Percentiles rank a stretch among this genome's conserved stretches.
These are phyloP conservation scores for Haematococcus sp. DNA, from an alignment of 139 green algal species.

Conservation along the genomic window DNA sequence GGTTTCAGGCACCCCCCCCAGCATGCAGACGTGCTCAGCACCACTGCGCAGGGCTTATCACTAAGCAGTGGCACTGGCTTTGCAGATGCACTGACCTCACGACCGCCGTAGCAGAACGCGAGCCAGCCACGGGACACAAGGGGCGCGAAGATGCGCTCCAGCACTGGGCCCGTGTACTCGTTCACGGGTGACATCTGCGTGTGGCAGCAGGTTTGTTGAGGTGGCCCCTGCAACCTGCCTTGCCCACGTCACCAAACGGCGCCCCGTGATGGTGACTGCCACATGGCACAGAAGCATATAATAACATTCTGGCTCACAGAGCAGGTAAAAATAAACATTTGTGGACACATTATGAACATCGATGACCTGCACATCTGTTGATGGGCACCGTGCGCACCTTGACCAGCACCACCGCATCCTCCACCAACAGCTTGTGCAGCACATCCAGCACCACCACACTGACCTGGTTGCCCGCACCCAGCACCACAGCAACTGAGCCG, in stretches of 20 bases:
- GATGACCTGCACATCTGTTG: too few species aligned
- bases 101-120: slow-evolving; percentile 72
- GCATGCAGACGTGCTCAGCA: too few species aligned
- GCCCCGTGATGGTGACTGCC: too few species aligned
- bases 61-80: too few species aligned
- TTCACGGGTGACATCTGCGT: slow-evolving; percentile 42
- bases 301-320: too few species aligned
- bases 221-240: too few species aligned
- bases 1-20: too few species aligned
- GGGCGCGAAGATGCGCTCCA: slow-evolving; percentile 51
- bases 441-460: slow-evolving; percentile 40
- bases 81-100: background rate
- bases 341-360: too few species aligned
- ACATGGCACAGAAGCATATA: too few species aligned
- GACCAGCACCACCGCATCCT: slow-evolving; percentile 68
- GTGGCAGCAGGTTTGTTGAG: background rate
- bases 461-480: slow-evolving; percentile 54
- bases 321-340: too few species aligned
- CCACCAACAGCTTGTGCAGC: slow-evolving; percentile 60
- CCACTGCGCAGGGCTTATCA: too few species aligned
- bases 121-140: slow-evolving; percentile 66
- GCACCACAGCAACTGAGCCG: background rate
- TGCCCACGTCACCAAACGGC: too few species aligned
- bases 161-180: slow-evolving; percentile 51
- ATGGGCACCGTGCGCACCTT: slow-evolving; percentile 71